phyloP scores from a whole-genome alignment of 257 asterid genomes.

The Forsythia suspensa region DNA sequence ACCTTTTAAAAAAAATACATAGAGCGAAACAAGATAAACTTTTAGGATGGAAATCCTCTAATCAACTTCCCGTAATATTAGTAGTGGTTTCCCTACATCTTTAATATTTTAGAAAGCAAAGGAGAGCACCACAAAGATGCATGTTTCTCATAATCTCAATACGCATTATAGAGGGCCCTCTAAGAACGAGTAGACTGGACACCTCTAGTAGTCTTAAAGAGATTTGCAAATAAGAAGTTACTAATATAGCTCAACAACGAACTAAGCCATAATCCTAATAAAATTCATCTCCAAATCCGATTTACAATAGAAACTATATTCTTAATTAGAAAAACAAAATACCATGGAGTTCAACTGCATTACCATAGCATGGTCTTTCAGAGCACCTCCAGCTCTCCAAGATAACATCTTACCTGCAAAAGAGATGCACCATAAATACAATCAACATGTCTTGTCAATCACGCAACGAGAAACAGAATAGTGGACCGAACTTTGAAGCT shows the following conservation, averaged over 20 bases:
- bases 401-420: conserved; percentile 75
- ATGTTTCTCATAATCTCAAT: not conserved
- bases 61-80: not conserved
- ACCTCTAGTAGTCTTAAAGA: not conserved
- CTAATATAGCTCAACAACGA: not conserved
- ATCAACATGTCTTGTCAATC: not conserved
- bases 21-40: not conserved
- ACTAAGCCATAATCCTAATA: not conserved
- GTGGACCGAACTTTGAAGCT: not conserved
- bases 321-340: not conserved
- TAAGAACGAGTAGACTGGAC: not conserved
- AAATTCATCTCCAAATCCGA: not conserved
- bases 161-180: not conserved
- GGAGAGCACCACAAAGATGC: not conserved
- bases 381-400: conserved; percentile 75
- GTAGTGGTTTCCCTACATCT: not conserved
- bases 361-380: conserved; percentile 77
- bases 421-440: not conserved
- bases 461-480: too few relatives aligned
- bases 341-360: conserved; percentile 18
- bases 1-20: not conserved
- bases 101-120: not conserved
- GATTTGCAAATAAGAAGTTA: not conserved
- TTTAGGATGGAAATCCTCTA: not conserved
- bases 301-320: not conserved